A percentile compares a stretch with the other conserved stretches of the same genome.
Conservation (phyloP, 2,329 filamentous ascomycete species). For the Aulographum hederae region DNA sequence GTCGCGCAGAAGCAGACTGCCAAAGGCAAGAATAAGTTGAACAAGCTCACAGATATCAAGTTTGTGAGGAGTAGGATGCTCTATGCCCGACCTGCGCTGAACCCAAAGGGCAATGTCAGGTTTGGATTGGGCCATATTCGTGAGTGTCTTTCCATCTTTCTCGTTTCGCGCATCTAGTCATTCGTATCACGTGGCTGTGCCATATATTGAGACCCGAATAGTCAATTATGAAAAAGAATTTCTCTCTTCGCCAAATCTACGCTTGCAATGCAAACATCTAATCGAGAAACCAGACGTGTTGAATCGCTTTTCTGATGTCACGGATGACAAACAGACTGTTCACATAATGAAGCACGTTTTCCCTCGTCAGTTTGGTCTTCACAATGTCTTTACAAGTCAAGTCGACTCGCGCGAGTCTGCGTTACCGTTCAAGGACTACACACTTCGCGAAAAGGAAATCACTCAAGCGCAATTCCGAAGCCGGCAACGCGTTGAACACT, state of each 20-base stretch:
- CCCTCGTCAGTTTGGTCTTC: constrained; percentile 71
- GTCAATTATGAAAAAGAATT: too few species aligned
- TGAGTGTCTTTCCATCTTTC: constrained; percentile 25
- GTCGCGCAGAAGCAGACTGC: constrained; percentile 1
- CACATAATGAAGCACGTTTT: constrained; percentile 88
- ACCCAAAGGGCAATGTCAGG: constrained; percentile 44
- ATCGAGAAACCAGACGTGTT: constrained; percentile 57
- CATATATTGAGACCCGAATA: too few species aligned
- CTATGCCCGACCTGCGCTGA: constrained; percentile 60
- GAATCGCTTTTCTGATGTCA: constrained; percentile 43
- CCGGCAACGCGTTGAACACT: constrained; percentile 7
- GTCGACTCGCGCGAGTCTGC: constrained; percentile 47
- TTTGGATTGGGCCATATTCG: constrained; percentile 69
- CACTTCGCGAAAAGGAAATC: constrained; percentile 70
- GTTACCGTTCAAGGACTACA: constrained; percentile 70
- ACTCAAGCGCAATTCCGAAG: constrained; percentile 10
- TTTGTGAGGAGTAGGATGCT: constrained; percentile 75
- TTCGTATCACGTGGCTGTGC: too few species aligned
- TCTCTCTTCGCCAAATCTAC: constrained; percentile 3
- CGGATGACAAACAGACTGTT: constrained; percentile 35
- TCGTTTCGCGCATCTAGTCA: background rate
- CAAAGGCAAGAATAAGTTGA: too few species aligned
- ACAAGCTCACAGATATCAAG: constrained; percentile 38
- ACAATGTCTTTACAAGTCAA: constrained; percentile 74
- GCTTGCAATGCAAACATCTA: too few species aligned